Evolutionary conservation across 1,284 basidiomycete species (phyloP).

Genomic region (Irpex lacteus): DNA sequence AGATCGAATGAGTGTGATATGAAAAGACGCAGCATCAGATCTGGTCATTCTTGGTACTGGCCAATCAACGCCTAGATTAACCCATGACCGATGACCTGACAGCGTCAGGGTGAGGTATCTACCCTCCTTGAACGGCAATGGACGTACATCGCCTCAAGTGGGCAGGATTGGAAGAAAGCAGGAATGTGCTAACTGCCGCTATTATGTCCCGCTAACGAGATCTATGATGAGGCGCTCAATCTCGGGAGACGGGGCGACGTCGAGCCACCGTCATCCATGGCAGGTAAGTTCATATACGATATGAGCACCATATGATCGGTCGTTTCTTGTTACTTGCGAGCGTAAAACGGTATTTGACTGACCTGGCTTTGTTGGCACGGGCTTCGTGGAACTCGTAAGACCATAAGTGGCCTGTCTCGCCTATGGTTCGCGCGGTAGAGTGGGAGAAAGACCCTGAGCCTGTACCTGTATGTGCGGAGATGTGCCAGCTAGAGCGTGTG

Average conservation of each 20-base stretch:
- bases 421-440: conserved; percentile 80
- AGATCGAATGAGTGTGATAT: too few species aligned
- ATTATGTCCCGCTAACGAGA: not conserved
- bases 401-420: conserved; percentile 70
- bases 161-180: not conserved
- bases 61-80: not conserved
- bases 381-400: conserved; percentile 96
- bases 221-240: not conserved
- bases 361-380: conserved; percentile 85
- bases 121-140: not conserved
- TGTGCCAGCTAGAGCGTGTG: not conserved
- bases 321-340: too few species aligned
- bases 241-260: too few species aligned
- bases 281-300: too few species aligned
- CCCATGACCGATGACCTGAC: not conserved
- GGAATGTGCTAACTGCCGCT: not conserved
- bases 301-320: too few species aligned
- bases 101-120: not conserved
- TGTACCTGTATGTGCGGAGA: conserved; percentile 54
- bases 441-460: conserved; percentile 93
- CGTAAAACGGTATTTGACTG: conserved; percentile 23
- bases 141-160: not conserved
- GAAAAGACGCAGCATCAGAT: not conserved
- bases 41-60: not conserved
- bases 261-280: too few species aligned